phyloP scores from a whole-genome alignment of 225 moss, liverwort and hornwort genomes.

The Straminergon stramineum region DNA sequence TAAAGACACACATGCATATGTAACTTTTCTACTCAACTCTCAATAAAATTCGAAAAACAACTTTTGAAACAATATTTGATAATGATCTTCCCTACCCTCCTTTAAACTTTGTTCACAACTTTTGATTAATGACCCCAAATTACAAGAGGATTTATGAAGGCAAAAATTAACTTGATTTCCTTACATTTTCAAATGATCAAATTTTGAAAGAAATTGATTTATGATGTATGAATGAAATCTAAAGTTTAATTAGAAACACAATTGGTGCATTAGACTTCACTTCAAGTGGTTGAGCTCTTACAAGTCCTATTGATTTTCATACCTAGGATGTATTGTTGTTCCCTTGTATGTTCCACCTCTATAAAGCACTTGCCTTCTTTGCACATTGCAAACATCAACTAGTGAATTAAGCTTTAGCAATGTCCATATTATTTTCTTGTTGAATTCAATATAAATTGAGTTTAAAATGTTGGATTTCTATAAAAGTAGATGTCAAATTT shows the following conservation, averaged over 20 bases:
- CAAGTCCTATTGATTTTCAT: too few relatives aligned
- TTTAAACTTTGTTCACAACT: neutral
- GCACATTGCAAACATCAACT: neutral
- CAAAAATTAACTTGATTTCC: neutral
- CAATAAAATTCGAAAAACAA: neutral
- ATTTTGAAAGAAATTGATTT: neutral
- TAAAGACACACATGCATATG: neutral
- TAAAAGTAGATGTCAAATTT: neutral
- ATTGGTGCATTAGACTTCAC: neutral
- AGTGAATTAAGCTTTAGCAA: neutral
- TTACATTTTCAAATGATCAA: neutral
- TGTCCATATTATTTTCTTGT: neutral
- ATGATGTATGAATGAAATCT: neutral
- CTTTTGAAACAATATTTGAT: neutral
- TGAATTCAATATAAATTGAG: neutral
- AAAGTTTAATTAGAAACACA: neutral
- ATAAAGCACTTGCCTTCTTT: neutral
- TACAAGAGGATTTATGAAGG: neutral
- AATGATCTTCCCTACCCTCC: accelerated
- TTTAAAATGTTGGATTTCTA: neutral
- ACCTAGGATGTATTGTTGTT: neutral
- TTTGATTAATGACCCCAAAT: neutral
- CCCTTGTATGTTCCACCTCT: neutral
- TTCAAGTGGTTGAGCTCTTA: too few relatives aligned
- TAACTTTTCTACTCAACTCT: too few relatives aligned